Evolutionary conservation across 2,329 filamentous ascomycete genomes (phyloP).

Genomic region (Ceratocystis alfenasii): DNA sequence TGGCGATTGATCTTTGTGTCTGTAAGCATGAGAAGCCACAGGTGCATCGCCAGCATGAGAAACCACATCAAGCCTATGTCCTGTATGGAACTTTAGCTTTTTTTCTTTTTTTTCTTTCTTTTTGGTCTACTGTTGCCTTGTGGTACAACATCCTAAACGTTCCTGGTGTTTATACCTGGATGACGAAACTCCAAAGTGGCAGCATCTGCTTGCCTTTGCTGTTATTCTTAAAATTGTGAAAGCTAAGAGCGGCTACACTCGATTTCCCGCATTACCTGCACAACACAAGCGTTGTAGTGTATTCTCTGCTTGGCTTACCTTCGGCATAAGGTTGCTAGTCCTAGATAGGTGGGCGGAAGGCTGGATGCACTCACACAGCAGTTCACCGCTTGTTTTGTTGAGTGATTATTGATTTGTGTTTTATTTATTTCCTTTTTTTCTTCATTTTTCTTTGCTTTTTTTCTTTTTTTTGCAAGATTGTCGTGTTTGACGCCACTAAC

Average conservation of each 20-base stretch:
- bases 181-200: not conserved
- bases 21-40: not conserved
- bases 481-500: constrained; percentile 17
- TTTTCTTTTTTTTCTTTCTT: not conserved
- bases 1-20: not conserved
- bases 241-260: not conserved
- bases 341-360: not conserved
- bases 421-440: not conserved
- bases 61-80: not conserved
- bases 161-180: not conserved
- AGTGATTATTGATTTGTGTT: too few species aligned
- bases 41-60: not conserved
- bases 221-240: not conserved
- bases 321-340: not conserved
- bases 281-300: not conserved
- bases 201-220: not conserved
- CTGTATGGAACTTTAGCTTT: not conserved
- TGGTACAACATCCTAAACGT: not conserved
- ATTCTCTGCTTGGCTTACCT: not conserved
- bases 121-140: not conserved
- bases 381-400: constrained; percentile 4
- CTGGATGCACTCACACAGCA: not conserved
- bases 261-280: not conserved
- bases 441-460: not conserved
- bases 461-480: not conserved